These are phyloP conservation scores for bread wheat (Triticum aestivum) DNA, from an alignment of 176 grass and related monocot species.

Conservation along the genomic window DNA sequence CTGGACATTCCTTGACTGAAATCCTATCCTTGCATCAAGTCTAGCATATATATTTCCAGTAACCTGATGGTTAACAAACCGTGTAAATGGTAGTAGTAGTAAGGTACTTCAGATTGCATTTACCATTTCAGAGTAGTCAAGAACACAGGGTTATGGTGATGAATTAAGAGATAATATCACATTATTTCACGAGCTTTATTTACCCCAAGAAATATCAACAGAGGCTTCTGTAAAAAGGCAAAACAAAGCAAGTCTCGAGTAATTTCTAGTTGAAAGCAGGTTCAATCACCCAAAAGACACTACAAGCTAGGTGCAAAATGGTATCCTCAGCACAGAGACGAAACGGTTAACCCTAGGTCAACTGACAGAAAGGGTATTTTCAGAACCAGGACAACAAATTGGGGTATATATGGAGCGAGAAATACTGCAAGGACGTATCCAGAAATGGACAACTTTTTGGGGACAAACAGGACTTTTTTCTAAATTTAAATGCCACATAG, in stretches of 20 bases:
- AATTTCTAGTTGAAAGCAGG: neutral
- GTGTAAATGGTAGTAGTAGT: neutral
- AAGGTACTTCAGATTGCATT: neutral
- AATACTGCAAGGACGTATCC: no score
- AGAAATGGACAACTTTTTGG: neutral
- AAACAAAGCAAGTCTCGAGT: neutral
- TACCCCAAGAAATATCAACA: slow-evolving; percentile 14
- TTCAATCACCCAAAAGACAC: neutral
- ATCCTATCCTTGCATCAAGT: neutral
- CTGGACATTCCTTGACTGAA: neutral
- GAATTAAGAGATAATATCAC: neutral
- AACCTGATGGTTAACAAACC: slow-evolving; percentile 3
- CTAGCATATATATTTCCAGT: slow-evolving; percentile 16
- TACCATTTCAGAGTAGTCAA: neutral
- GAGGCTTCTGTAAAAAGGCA: neutral
- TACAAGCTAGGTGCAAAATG: neutral
- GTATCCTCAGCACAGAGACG: neutral
- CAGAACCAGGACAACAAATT: neutral
- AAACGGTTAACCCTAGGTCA: neutral
- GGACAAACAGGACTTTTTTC: neutral
- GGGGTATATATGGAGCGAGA: neutral
- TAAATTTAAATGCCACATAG: neutral
- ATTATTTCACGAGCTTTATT: neutral
- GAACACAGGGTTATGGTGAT: neutral
- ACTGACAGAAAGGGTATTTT: neutral